Evolutionary conservation across 495 filamentous ascomycete species (phyloP).

Genomic region (Pyrenula aspistea): DNA sequence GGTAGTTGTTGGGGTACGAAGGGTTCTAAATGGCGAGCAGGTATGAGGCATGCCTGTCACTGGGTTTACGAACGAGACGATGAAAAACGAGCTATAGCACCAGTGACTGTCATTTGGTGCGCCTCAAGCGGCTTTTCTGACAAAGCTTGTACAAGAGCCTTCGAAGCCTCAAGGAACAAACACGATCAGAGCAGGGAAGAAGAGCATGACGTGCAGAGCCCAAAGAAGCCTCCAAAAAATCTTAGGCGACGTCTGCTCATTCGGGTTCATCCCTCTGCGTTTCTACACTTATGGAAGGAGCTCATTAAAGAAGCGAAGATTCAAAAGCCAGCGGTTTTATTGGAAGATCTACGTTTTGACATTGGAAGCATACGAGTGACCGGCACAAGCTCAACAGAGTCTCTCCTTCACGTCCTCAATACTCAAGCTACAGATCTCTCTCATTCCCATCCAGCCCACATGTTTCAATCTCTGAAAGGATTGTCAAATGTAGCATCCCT

Average conservation of each 20-base stretch:
- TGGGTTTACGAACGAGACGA: conserved; percentile 51
- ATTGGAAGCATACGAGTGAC: conserved; percentile 87
- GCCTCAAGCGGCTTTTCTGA: conserved; percentile 3
- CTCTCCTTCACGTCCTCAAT: conserved; percentile 58
- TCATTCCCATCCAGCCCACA: conserved; percentile 29
- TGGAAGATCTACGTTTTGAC: conserved; percentile 90
- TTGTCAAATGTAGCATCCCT: conserved; percentile 69
- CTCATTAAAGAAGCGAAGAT: conserved; percentile 56
- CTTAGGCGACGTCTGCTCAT: conserved; percentile 53
- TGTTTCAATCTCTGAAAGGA: conserved; percentile 53
- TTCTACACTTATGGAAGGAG: conserved; percentile 71
- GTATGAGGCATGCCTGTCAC: conserved; percentile 54
- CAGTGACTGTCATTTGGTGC: conserved; percentile 63
- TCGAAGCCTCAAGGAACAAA: neutral
- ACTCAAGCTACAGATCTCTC: conserved; percentile 14
- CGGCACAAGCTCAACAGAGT: conserved; percentile 74
- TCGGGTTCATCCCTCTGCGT: conserved; percentile 78
- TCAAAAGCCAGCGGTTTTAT: conserved; percentile 56
- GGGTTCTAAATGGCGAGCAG: conserved; percentile 63
- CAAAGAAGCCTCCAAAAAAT: conserved; percentile 24
- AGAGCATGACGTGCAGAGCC: conserved; percentile 6
- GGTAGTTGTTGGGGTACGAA: conserved; percentile 45
- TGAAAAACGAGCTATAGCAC: conserved; percentile 51
- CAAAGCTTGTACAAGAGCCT: neutral
- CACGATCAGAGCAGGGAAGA: neutral